Evolutionary conservation across 306 rosid genomes (phyloP).

Genomic region (Senna siamea): DNA sequence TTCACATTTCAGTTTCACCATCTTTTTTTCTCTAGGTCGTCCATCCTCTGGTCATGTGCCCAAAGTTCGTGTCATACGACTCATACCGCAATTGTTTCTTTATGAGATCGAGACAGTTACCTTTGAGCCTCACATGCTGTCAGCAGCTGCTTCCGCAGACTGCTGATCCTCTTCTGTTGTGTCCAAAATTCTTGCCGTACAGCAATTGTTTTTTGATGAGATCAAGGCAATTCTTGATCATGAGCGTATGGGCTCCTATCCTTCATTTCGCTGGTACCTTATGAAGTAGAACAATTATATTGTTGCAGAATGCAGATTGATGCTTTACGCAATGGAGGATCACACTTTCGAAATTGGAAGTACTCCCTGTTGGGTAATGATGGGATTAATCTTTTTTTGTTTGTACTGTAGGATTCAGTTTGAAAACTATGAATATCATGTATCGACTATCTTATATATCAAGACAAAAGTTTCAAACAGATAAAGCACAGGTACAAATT

Average conservation of each 20-base stretch:
- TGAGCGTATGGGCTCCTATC: constrained; percentile 51
- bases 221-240: constrained; percentile 51
- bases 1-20: constrained; percentile 18
- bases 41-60: constrained; percentile 51
- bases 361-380: neutral
- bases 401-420: too few relatives aligned
- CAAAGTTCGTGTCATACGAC: constrained; percentile 49
- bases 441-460: too few relatives aligned
- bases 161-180: constrained; percentile 46
- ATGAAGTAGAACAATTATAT: constrained; percentile 30
- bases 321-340: constrained; percentile 4
- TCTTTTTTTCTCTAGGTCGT: constrained; percentile 33
- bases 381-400: too few relatives aligned
- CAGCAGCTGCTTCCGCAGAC: constrained; percentile 39
- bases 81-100: constrained; percentile 46
- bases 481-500: too few relatives aligned
- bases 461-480: too few relatives aligned
- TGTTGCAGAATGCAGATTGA: neutral
- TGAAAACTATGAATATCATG: too few relatives aligned
- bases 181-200: constrained; percentile 45
- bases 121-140: constrained; percentile 51
- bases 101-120: constrained; percentile 48
- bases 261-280: constrained; percentile 51
- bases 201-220: constrained; percentile 46
- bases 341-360: neutral